These are phyloP conservation scores for Punica granatum DNA, from an alignment of 345 rosid genomes.

Conservation along the genomic window DNA sequence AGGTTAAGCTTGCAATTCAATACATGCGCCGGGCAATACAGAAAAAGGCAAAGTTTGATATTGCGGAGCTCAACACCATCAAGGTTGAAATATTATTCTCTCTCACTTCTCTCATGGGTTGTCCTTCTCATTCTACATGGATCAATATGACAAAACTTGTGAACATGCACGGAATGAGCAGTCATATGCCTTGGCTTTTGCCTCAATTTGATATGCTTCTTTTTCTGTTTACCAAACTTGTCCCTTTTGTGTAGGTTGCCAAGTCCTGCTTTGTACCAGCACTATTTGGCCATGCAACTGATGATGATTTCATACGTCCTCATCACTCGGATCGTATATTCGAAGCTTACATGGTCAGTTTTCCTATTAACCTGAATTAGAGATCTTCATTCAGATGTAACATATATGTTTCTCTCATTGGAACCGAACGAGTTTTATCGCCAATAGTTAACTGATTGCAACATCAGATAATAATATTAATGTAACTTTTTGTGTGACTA, in stretches of 20 bases:
- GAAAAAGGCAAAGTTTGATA: conserved; percentile 45
- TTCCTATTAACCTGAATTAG: not conserved
- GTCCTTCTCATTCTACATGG: not conserved
- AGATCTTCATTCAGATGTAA: not conserved
- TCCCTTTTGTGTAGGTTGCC: conserved; percentile 44
- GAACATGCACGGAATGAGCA: not conserved
- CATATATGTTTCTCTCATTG: not conserved
- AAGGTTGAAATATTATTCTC: conserved; percentile 24
- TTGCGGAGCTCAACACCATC: conserved; percentile 34
- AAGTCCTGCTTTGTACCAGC: conserved; percentile 79
- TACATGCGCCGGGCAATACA: conserved; percentile 39
- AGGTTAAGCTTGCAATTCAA: conserved; percentile 47
- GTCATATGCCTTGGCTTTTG: not conserved
- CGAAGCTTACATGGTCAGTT: conserved; percentile 65
- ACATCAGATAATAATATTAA: not conserved
- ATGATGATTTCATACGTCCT: conserved; percentile 86
- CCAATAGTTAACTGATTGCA: not conserved
- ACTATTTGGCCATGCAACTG: conserved; percentile 85
- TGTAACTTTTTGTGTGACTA: not conserved
- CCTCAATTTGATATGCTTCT: not conserved
- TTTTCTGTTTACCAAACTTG: conserved; percentile 3
- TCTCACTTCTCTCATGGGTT: not conserved
- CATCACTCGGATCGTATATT: conserved; percentile 83
- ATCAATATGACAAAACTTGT: not conserved
- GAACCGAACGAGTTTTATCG: not conserved